phyloP scores from a whole-genome alignment of 331 rosid species.

The Quercus phellos region DNA sequence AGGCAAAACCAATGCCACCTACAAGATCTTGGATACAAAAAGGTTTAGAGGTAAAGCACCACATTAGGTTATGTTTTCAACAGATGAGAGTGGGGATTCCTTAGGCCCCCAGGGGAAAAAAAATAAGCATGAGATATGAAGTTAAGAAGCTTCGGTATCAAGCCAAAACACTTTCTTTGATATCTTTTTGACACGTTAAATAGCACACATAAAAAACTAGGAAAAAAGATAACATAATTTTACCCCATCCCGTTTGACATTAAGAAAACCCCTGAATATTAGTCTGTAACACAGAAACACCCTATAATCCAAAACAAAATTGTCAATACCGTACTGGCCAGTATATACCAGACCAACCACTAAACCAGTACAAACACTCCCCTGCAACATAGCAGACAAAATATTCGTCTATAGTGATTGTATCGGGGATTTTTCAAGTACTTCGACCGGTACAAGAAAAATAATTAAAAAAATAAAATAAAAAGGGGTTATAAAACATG shows the following conservation, averaged over 20 bases:
- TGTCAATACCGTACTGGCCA: too few species aligned
- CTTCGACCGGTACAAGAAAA: too few species aligned
- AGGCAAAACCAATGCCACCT: not conserved
- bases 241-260: not conserved
- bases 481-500: too few species aligned
- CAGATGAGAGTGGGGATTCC: not conserved
- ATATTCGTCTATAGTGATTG: too few species aligned
- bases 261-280: not conserved
- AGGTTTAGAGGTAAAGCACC: not conserved
- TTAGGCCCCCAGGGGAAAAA: not conserved
- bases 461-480: too few species aligned
- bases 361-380: too few species aligned
- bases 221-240: not conserved
- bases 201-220: not conserved
- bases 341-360: too few species aligned
- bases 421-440: too few species aligned
- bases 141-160: not conserved
- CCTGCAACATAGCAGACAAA: too few species aligned
- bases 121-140: not conserved
- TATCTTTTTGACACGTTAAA: not conserved
- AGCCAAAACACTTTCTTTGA: not conserved
- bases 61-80: not conserved
- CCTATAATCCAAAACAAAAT: not conserved
- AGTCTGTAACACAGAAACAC: not conserved
- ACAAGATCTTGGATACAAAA: not conserved